Evolutionary conservation across 495 filamentous ascomycete genomes (phyloP).

Genomic region (Zalerion maritima): DNA sequence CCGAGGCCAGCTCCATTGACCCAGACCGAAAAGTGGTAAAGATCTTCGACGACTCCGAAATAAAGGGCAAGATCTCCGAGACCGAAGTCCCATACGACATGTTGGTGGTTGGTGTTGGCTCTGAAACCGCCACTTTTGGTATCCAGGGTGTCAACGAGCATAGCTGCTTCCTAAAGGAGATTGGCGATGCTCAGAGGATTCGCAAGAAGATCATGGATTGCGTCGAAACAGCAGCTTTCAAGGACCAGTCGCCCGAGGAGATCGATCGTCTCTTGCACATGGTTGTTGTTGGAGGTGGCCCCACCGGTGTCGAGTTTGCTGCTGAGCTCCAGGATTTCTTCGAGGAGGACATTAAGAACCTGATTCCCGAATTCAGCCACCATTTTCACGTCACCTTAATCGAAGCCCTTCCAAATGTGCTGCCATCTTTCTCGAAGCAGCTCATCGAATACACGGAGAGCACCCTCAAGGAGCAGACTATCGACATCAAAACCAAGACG

Average conservation of each 20-base stretch:
- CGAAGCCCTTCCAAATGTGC: constrained; percentile 93
- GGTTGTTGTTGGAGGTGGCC: constrained; percentile 97
- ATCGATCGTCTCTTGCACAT: constrained; percentile 91
- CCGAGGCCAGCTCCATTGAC: constrained; percentile 93
- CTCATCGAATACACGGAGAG: constrained; percentile 98
- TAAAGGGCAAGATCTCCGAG: constrained; percentile 68
- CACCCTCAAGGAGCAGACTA: constrained; percentile 96
- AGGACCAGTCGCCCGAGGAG: constrained; percentile 85
- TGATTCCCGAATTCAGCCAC: constrained; percentile 85
- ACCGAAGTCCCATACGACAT: constrained; percentile 96
- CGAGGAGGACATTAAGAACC: constrained; percentile 91
- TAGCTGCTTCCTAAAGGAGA: constrained; percentile 97
- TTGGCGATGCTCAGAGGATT: constrained; percentile 85
- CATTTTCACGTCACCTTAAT: constrained; percentile 95
- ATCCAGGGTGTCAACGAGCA: constrained; percentile 91
- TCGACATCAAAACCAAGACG: constrained; percentile 92
- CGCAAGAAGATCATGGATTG: constrained; percentile 99
- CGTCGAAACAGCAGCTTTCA: constrained; percentile 95
- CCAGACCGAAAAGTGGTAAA: constrained; percentile 74
- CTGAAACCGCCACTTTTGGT: constrained; percentile 97
- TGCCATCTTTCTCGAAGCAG: constrained; percentile 98
- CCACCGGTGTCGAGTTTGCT: constrained; percentile 95
- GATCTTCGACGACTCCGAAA: constrained; percentile 83
- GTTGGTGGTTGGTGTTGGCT: constrained; percentile 92
- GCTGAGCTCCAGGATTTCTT: constrained; percentile 98